These are phyloP conservation scores for Fusarium pseudograminearum DNA, from an alignment of 2,329 filamentous ascomycete genomes.

Conservation along the genomic window DNA sequence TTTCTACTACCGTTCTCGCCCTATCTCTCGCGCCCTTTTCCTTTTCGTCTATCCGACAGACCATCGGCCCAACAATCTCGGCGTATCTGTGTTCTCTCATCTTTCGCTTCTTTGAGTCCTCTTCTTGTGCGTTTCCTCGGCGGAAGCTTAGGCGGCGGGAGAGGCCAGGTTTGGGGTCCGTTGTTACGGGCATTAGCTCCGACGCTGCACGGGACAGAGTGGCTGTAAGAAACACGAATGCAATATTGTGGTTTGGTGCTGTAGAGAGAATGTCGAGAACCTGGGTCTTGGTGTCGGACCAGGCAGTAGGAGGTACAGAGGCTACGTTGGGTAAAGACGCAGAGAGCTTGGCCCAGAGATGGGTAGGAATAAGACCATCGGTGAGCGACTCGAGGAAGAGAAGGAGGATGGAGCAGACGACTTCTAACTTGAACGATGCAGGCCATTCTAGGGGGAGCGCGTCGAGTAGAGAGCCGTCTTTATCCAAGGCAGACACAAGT, in stretches of 20 bases:
- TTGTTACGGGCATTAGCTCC: slow-evolving; percentile 60
- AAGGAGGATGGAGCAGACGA: slow-evolving; percentile 77
- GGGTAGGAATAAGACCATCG: slow-evolving; percentile 80
- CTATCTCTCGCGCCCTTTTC: slow-evolving; percentile 73
- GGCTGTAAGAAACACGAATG: slow-evolving; percentile 87
- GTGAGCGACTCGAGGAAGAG: slow-evolving; percentile 79
- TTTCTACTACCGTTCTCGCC: slow-evolving; percentile 74
- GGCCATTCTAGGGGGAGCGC: slow-evolving; percentile 73
- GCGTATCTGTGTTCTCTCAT: slow-evolving; percentile 72
- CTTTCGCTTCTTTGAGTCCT: slow-evolving; percentile 60
- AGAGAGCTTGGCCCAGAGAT: slow-evolving; percentile 78
- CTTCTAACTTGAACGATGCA: slow-evolving; percentile 77
- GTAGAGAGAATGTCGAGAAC: slow-evolving; percentile 80
- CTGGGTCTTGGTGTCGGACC: slow-evolving; percentile 60
- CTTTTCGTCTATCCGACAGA: slow-evolving; percentile 69
- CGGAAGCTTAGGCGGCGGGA: slow-evolving; percentile 63
- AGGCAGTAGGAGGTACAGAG: slow-evolving; percentile 44
- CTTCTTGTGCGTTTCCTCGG: slow-evolving; percentile 48
- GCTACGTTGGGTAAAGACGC: slow-evolving; percentile 61
- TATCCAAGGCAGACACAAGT: slow-evolving; percentile 78
- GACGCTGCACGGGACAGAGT: slow-evolving; percentile 71
- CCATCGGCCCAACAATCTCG: slow-evolving; percentile 71
- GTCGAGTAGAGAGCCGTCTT: slow-evolving; percentile 70
- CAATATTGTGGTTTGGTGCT: slow-evolving; percentile 84
- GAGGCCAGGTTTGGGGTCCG: slow-evolving; percentile 50